Percentiles rank a stretch among this genome's conserved stretches.
Conservation (phyloP, 2,329 filamentous ascomycete species). For the Ceratocystis harringtonii region DNA sequence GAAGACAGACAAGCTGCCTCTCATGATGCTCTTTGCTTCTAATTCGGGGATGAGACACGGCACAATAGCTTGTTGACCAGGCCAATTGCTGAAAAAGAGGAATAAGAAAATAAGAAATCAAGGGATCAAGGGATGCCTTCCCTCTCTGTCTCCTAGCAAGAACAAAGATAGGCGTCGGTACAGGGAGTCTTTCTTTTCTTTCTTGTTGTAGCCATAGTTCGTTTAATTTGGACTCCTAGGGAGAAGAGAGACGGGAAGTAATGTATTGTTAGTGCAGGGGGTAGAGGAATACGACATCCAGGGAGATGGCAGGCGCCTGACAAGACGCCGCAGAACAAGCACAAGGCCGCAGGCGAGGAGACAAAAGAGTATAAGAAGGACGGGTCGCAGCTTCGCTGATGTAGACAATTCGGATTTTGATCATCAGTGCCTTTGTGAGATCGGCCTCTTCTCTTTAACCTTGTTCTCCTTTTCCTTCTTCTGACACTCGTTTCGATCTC, state of each 20-base stretch:
- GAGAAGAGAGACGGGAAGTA: neutral
- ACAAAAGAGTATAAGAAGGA: neutral
- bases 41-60: neutral
- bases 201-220: neutral
- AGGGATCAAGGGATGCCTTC: neutral
- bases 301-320: neutral
- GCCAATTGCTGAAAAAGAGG: neutral
- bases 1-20: neutral
- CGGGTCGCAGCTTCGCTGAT: neutral
- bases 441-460: neutral
- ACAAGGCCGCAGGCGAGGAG: neutral
- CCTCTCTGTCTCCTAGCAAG: too few species aligned
- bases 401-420: neutral
- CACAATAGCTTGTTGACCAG: neutral
- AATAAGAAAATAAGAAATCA: neutral
- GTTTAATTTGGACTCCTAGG: neutral
- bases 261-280: neutral
- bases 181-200: neutral
- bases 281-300: neutral
- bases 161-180: neutral
- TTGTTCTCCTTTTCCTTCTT: neutral
- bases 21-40: neutral
- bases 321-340: neutral
- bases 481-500: neutral
- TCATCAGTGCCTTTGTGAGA: constrained; percentile 2